phyloP scores from a whole-genome alignment of 2,329 filamentous ascomycete genomes.

The Hymenoscyphus fraxineus region DNA sequence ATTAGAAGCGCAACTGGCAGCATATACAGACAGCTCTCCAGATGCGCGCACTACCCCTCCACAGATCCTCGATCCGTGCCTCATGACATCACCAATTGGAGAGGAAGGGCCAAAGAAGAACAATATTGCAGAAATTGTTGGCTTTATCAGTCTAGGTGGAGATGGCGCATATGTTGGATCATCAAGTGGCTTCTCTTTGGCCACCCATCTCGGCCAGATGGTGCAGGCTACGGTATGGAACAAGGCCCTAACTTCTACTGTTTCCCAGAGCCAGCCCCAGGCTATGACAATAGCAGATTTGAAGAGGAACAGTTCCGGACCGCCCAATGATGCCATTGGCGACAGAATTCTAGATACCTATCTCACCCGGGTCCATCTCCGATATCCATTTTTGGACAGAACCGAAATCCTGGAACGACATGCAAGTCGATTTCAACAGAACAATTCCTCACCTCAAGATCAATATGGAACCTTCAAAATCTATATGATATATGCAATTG shows the following conservation, averaged over 20 bases:
- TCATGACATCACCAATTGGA: slow-evolving; percentile 13
- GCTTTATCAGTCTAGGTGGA: slow-evolving; percentile 46
- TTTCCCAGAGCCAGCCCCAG: slow-evolving; percentile 22
- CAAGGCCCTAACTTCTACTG: slow-evolving; percentile 40
- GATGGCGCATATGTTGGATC: slow-evolving; percentile 48
- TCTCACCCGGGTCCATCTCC: slow-evolving; percentile 43
- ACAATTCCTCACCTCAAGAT: slow-evolving; percentile 38
- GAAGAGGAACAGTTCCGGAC: slow-evolving; percentile 41
- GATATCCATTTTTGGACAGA: slow-evolving; percentile 48
- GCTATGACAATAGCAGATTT: slow-evolving; percentile 37
- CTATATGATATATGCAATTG: slow-evolving; percentile 50
- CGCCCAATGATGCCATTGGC: slow-evolving; percentile 45
- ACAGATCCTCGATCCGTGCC: slow-evolving; percentile 7
- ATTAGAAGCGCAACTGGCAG: slow-evolving; percentile 29
- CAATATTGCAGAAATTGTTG: slow-evolving; percentile 45
- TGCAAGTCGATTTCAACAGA: slow-evolving; percentile 37
- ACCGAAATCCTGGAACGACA: slow-evolving; percentile 44
- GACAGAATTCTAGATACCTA: slow-evolving; percentile 43
- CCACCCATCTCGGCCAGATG: slow-evolving; percentile 49
- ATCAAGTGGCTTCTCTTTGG: slow-evolving; percentile 45
- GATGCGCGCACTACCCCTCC: slow-evolving; percentile 12
- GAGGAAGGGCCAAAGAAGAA: slow-evolving; percentile 18
- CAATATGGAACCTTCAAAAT: slow-evolving; percentile 48
- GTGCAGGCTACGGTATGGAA: slow-evolving; percentile 53
- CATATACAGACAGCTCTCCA: slow-evolving; percentile 21